Evolutionary conservation across 2,329 filamentous ascomycete species (phyloP).

Genomic region (Trichoderma lentiforme): DNA sequence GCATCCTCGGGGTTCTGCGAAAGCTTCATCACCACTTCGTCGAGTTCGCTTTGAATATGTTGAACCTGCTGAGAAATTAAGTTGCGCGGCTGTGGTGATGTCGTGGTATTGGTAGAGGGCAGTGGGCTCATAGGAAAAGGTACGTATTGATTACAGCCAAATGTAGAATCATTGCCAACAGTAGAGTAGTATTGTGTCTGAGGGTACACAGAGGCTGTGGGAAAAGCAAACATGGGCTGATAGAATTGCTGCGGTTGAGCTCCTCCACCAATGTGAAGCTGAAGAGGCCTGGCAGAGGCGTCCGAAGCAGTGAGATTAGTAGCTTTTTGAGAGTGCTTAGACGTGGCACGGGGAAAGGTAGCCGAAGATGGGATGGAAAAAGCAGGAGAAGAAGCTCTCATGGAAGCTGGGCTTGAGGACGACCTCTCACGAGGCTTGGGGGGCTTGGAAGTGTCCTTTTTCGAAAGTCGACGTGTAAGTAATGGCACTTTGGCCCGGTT

Average conservation of each 20-base stretch:
- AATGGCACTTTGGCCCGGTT: neutral
- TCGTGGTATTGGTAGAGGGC: neutral
- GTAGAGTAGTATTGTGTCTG: neutral
- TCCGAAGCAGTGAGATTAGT: neutral
- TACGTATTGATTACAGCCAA: neutral
- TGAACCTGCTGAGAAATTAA: constrained; percentile 24
- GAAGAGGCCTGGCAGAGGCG: neutral
- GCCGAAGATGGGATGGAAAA: constrained; percentile 17
- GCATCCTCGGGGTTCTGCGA: constrained; percentile 24
- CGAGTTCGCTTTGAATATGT: constrained; percentile 28
- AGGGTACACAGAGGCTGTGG: neutral
- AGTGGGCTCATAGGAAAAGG: neutral
- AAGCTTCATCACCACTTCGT: constrained; percentile 27
- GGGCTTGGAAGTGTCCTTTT: neutral
- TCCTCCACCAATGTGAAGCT: neutral
- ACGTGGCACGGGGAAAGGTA: constrained; percentile 4
- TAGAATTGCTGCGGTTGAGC: constrained; percentile 7
- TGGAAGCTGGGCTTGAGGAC: neutral
- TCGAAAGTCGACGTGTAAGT: neutral
- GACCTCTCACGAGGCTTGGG: constrained; percentile 5
- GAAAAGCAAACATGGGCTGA: constrained; percentile 16
- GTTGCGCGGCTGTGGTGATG: neutral
- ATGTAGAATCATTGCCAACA: neutral
- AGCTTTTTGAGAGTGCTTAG: neutral
- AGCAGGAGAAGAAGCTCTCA: neutral